Base-by-base conservation (phyloP, 768 basidiomycete genomes). In the Mycena metata region DNA sequence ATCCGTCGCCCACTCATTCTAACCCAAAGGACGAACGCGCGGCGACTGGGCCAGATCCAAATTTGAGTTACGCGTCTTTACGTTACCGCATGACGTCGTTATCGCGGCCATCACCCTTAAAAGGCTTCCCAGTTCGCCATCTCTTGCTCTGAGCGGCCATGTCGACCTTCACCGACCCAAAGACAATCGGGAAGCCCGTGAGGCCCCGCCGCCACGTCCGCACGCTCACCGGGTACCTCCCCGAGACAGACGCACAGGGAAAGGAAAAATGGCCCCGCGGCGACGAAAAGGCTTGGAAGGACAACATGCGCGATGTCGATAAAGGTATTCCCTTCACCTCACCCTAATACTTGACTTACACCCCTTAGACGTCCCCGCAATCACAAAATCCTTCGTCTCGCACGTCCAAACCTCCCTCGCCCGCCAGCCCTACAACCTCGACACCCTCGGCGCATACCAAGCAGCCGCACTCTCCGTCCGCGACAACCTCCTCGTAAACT, bases 351-450 rank as follows among this genome's bases (percentile, higher is more conserved):
- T n/a, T n/a, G n/a, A n/a, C n/a, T n/a, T n/a, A n/a, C n/a, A n/a
- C n/a, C n/a, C n/a, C n/a, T n/a, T n/a, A n/a, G n/a, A 87, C 62
- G 85, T 89, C 43, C 77, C 81, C 21, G 81, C 83, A 15, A 88
- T 95, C 77, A 90, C 91, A 11, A 90, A 86, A 75, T 91, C 91
- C 30, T 84, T 96, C 73, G 91, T 95, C 49, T 88, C 88, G 74
- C 94, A 95, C 75, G 92, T 94, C 24, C 93, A 95, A 76, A 94
- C 96, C 0, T 93, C 95, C 17, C 85, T 99, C 54, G 95, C 95
- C 7, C 90, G 96, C 52, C 95, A 96, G 77, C 88, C 96, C 2
- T 94, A 93, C 84, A 99, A 95, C 77, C 84, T 97, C 58, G 92
- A 94, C 77, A 81, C 92, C 78, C 80, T 95, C 41, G 94, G 95